Base-by-base conservation (phyloP, 352 stramenopile species). In the Thraustochytrium striatum region DNA sequence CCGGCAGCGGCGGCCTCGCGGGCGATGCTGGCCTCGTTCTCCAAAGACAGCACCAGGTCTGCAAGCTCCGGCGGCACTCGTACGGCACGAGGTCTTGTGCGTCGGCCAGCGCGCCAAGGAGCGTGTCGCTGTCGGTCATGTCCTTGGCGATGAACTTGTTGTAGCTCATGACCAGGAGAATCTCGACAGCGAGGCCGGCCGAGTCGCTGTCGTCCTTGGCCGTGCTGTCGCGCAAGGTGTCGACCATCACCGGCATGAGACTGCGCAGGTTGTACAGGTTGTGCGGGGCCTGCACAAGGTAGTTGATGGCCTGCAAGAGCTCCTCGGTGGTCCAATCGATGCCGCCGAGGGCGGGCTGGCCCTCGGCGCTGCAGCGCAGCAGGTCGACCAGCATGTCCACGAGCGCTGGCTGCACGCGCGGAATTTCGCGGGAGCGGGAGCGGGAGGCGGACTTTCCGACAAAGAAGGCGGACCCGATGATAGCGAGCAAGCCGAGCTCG, bases 391-490 rank as follows among this genome's bases (percentile, higher is more conserved):
- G 36, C 7, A 44, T 30, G 19, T 1, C 16, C 7, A 58, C 44
- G 32, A 55, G 44, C 36, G 28, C 44, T 3, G 39, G 65, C 32
- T 70, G 65, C 35, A 75, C 41, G 9, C 25, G 11, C 1, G 65
- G 65, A 3, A 75, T 16, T 43, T 75, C 65, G 9, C 65, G 65
- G 19, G 44, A 62, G 39, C 65, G 43, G 39, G 43, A 62, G 1
- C 30, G 9, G 2, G 28, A 25, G 3, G 44, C 28, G n/a, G 65
- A 70, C 3, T 38, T 30, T 16, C 65, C 65, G 25, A 75, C 30
- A 25, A 75, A 75, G 32, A 75, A 75, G 52, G 65, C 16, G 5
- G 65, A 58, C 5, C 41, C 65, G 21, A 75, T 25, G 32, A 75
- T 32, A 9, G 65, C 65, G 28, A 75, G 19, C 7, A 75, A 32